Evolutionary conservation across 176 grass and related monocot species (phyloP).

Genomic region (Raddia distichophylla): DNA sequence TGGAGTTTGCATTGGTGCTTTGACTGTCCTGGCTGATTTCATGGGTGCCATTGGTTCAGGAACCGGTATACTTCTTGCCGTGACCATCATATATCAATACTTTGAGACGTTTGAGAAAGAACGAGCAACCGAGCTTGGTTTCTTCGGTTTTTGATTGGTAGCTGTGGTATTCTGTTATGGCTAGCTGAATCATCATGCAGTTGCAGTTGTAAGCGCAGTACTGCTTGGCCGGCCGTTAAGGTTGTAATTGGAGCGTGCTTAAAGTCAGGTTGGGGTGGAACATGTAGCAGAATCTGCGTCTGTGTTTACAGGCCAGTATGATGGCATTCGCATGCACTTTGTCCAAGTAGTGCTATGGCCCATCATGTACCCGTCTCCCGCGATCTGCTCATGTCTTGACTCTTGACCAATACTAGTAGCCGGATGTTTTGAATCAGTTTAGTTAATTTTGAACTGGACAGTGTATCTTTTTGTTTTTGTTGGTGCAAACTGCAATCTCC

Average conservation of each 20-base stretch:
- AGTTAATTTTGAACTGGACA: conserved; percentile 23
- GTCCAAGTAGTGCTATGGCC: conserved; percentile 12
- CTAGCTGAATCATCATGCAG: conserved; percentile 24
- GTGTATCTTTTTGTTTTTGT: neutral
- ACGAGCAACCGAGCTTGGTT: conserved; percentile 85
- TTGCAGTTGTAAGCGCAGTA: conserved; percentile 13
- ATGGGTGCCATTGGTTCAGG: conserved; percentile 97
- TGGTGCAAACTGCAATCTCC: neutral
- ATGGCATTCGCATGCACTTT: neutral
- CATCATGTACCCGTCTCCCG: conserved; percentile 7
- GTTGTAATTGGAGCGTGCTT: conserved; percentile 29
- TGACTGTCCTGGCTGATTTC: conserved; percentile 95
- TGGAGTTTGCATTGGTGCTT: conserved; percentile 87
- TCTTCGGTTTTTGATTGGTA: conserved; percentile 78
- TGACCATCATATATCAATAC: conserved; percentile 97
- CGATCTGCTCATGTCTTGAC: conserved; percentile 13
- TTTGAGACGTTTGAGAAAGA: conserved; percentile 98
- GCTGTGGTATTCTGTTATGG: neutral
- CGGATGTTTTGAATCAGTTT: conserved; percentile 22
- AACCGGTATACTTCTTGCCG: conserved; percentile 89
- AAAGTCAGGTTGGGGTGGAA: conserved; percentile 33
- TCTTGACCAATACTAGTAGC: neutral
- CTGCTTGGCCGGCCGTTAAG: neutral
- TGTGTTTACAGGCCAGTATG: conserved; percentile 34
- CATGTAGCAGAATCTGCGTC: conserved; percentile 8